Base-by-base conservation (phyloP, 1,284 basidiomycete genomes). In the Apiotrichum siamense region DNA sequence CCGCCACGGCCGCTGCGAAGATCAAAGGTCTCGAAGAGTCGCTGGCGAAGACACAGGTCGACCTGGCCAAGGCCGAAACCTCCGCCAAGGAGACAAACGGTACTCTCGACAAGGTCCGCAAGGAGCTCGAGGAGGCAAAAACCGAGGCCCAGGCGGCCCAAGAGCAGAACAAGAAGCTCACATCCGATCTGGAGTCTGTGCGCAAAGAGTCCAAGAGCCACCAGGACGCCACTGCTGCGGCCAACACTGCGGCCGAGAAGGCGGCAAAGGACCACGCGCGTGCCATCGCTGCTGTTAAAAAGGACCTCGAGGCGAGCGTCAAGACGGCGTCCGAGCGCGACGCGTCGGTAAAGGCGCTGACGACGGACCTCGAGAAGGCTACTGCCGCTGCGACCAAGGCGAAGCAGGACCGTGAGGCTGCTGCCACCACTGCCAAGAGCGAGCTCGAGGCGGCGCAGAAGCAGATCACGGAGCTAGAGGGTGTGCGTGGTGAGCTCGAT, bases 81-180 rank as follows among this genome's bases (percentile, higher is more conserved):
- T 20, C 46, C 15, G 26, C 36, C 21, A 45, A 35, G 29, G 51
- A 65, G 17, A 37, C 49, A 21, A 43, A 41, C 25, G 42, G 49
- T 15, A 47, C 59, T 25, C 53, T 55, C n/a, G 55, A 58, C 18
- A 23, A 23, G 9, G 12, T 48, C 13, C 32, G 52, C 23, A 31
- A 49, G 42, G 51, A 47, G 45, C 24, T 47, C 6, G 48, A 55
- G 23, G 32, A 31, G 2, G 18, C 27, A 3, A 52, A 52, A 40
- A 29, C 44, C n/a, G 35, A 26, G 7, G 32, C 23, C 7, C 24
- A 23, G 2, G 40, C 21, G 17, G 54, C 69, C 32, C 67, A 71
- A 53, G 63, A 66, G 4, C 45, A 73, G 32, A 71, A 73, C 45
- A 57, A 58, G 3, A 69, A 73, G 53, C 48, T 74, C 5, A 31